Evolutionary conservation across 495 filamentous ascomycete genomes (phyloP).

Genomic region (Neurospora sp.): DNA sequence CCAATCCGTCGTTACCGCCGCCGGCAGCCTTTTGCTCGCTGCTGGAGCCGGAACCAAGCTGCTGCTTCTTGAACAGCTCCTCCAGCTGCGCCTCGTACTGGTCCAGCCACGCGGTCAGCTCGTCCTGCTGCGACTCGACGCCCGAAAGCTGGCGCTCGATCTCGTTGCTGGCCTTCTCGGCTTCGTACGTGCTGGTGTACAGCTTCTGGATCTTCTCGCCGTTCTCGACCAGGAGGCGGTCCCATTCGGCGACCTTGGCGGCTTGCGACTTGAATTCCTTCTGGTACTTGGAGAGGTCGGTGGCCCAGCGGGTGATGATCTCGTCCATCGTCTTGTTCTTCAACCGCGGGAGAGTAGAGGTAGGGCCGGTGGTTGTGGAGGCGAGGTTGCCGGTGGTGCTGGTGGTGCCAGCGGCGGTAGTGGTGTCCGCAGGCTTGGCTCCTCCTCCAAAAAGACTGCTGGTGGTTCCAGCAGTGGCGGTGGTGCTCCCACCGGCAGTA

Average conservation of each 20-base stretch:
- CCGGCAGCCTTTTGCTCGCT: slow-evolving; percentile 20
- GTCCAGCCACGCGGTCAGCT: slow-evolving; percentile 73
- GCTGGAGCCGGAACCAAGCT: not conserved
- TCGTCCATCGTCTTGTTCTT: slow-evolving; percentile 99
- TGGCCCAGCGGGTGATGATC: slow-evolving; percentile 96
- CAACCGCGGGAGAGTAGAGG: slow-evolving; percentile 74
- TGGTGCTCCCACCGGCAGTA: not conserved
- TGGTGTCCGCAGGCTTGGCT: slow-evolving; percentile 14
- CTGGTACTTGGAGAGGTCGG: slow-evolving; percentile 88
- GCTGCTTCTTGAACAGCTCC: slow-evolving; percentile 64
- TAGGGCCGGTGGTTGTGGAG: slow-evolving; percentile 66
- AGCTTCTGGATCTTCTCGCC: slow-evolving; percentile 85
- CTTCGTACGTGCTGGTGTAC: slow-evolving; percentile 77
- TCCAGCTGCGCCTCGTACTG: slow-evolving; percentile 85
- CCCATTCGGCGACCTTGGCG: slow-evolving; percentile 78
- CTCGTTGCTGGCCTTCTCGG: slow-evolving; percentile 79
- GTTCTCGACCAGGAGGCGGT: slow-evolving; percentile 82
- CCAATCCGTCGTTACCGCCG: slow-evolving; percentile 52
- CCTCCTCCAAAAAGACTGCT: slow-evolving; percentile 23
- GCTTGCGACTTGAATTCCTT: slow-evolving; percentile 90
- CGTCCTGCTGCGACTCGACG: slow-evolving; percentile 87
- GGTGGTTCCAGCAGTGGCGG: slow-evolving; percentile 4
- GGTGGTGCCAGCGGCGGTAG: slow-evolving; percentile 9
- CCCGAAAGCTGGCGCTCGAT: slow-evolving; percentile 80
- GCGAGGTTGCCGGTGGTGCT: slow-evolving; percentile 35